phyloP scores from a whole-genome alignment of 1,284 basidiomycete genomes.

The Gomphus sp. region DNA sequence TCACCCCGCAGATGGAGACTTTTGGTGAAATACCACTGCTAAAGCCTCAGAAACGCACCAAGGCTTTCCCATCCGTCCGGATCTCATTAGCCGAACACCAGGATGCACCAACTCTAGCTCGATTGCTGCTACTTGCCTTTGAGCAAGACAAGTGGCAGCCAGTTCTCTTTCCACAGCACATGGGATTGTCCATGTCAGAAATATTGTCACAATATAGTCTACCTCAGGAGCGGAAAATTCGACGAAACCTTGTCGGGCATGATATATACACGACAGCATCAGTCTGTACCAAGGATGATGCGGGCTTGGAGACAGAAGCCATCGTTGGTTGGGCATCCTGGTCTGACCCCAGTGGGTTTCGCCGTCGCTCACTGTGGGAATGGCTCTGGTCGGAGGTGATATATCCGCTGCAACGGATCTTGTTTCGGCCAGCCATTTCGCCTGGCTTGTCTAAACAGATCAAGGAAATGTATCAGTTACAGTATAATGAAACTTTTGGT shows the following conservation, averaged over 20 bases:
- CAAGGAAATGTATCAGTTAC: background rate
- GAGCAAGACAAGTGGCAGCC: background rate
- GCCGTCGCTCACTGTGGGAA: conserved; percentile 6
- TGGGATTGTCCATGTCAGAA: conserved; percentile 1
- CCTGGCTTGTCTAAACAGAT: background rate
- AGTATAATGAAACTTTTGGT: conserved; percentile 2
- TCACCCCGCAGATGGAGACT: no score
- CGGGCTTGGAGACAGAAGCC: background rate
- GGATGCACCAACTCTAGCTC: background rate
- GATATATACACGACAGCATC: conserved; percentile 1
- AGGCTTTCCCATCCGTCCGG: background rate
- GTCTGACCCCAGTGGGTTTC: background rate
- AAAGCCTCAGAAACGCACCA: background rate
- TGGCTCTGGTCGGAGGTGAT: conserved; percentile 4
- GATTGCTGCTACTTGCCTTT: background rate
- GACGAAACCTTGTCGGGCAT: background rate
- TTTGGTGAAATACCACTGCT: background rate
- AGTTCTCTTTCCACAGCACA: background rate
- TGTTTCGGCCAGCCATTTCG: background rate
- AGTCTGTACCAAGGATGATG: background rate
- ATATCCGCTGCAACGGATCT: background rate
- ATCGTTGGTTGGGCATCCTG: conserved; percentile 2
- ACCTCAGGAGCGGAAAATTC: background rate
- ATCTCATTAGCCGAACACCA: background rate
- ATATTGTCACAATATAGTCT: background rate